phyloP scores from a whole-genome alignment of 768 basidiomycete species.

The Lentinula guzmanii region DNA sequence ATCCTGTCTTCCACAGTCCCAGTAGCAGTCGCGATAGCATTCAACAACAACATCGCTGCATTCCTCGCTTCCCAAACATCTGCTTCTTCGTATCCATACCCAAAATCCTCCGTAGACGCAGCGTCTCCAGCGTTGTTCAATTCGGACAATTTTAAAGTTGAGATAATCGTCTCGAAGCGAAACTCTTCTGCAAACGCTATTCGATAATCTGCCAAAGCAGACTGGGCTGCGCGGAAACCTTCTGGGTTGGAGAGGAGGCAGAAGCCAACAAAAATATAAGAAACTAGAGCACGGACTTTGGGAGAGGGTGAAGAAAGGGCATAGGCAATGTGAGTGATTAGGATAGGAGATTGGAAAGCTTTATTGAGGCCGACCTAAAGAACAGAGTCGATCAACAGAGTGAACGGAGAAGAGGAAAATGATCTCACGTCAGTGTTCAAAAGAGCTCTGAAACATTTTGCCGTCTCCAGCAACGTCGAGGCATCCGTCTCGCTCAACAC shows the following conservation, averaged over 20 bases:
- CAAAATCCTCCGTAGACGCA: slow-evolving; percentile 22
- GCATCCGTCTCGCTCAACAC: slow-evolving; percentile 59
- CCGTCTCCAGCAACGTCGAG: slow-evolving; percentile 61
- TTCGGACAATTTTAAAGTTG: slow-evolving; percentile 53
- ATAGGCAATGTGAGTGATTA: slow-evolving; percentile 71
- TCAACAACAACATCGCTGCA: slow-evolving; percentile 72
- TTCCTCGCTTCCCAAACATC: slow-evolving; percentile 79
- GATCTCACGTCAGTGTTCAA: slow-evolving; percentile 76
- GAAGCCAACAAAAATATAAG: slow-evolving; percentile 80
- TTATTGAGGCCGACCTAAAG: slow-evolving; percentile 64
- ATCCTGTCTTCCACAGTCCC: slow-evolving; percentile 76
- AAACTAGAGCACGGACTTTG: slow-evolving; percentile 63
- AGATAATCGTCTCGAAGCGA: slow-evolving; percentile 74
- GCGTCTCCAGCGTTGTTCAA: slow-evolving; percentile 22
- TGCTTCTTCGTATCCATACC: slow-evolving; percentile 48
- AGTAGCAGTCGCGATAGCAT: slow-evolving; percentile 72
- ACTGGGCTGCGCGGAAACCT: slow-evolving; percentile 69
- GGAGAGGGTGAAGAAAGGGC: slow-evolving; percentile 59
- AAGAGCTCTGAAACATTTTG: slow-evolving; percentile 77
- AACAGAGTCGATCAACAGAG: slow-evolving; percentile 7
- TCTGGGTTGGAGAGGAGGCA: slow-evolving; percentile 67
- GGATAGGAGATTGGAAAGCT: slow-evolving; percentile 54
- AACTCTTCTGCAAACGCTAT: slow-evolving; percentile 65
- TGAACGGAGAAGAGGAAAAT: background rate
- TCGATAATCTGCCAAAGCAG: slow-evolving; percentile 77